A percentile compares a stretch with the other conserved stretches of the same genome.
Conservation (phyloP, 495 filamentous ascomycete genomes). For the Ramalina intermedia region DNA sequence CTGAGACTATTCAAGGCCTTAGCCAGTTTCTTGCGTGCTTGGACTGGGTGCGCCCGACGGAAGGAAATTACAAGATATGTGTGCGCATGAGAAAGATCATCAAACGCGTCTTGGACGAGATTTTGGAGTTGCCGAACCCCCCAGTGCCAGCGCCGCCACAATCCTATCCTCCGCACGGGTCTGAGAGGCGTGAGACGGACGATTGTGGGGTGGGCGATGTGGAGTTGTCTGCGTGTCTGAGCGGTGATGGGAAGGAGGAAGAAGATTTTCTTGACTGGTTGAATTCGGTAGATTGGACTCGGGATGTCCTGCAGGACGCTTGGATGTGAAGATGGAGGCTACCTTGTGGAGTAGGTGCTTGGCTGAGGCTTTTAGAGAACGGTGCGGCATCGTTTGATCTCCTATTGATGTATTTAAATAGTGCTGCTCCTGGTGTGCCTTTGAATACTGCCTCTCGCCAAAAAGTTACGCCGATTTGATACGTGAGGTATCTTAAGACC, state of each 20-base stretch:
- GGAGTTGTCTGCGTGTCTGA: neutral
- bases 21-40: conserved; percentile 47
- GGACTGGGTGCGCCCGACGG: conserved; percentile 38
- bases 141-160: neutral
- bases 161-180: too few relatives aligned
- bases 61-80: conserved; percentile 18
- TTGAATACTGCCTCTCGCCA: too few relatives aligned
- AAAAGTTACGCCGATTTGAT: too few relatives aligned
- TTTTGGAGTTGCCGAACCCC: conserved; percentile 25
- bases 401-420: too few relatives aligned
- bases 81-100: conserved; percentile 21
- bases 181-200: neutral
- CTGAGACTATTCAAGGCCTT: conserved; percentile 48
- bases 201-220: neutral
- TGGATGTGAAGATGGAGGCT: neutral
- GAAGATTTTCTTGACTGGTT: neutral
- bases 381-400: too few relatives aligned
- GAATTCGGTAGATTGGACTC: conserved; percentile 3
- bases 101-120: conserved; percentile 28
- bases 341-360: neutral
- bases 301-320: conserved; percentile 4
- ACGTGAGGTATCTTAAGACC: too few relatives aligned
- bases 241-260: neutral
- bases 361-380: too few relatives aligned
- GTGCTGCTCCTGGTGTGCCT: too few relatives aligned